These are phyloP conservation scores for Ophiostoma tasmaniense DNA, from an alignment of 2,329 filamentous ascomycete genomes.

Conservation along the genomic window DNA sequence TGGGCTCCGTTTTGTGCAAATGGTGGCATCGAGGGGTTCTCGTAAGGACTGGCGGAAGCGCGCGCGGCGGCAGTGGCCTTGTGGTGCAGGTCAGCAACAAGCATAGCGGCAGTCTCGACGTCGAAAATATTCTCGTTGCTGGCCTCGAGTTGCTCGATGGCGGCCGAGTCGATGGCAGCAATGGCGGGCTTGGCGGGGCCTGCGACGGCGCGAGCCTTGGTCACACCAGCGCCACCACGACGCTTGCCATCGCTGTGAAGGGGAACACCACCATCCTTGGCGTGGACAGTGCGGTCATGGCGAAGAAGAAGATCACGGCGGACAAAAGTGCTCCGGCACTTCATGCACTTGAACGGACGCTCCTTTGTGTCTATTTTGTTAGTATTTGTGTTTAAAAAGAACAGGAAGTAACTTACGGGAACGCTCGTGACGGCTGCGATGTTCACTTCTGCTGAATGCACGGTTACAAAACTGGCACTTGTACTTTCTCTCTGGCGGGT, in stretches of 20 bases:
- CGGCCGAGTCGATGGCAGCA: conserved; percentile 66
- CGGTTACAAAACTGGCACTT: conserved; percentile 98
- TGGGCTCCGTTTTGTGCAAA: conserved; percentile 64
- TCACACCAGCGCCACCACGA: conserved; percentile 47
- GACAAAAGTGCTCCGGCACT: conserved; percentile 97
- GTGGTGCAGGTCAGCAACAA: conserved; percentile 96
- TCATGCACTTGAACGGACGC: conserved; percentile 95
- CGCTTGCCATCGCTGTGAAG: conserved; percentile 92
- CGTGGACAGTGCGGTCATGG: conserved; percentile 96
- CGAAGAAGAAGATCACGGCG: conserved; percentile 91
- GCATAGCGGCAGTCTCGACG: conserved; percentile 94
- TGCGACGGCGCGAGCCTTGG: conserved; percentile 55
- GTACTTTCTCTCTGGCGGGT: conserved; percentile 93
- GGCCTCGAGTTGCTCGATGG: conserved; percentile 86
- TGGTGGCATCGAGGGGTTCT: conserved; percentile 48
- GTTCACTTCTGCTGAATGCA: conserved; percentile 95
- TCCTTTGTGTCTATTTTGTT: conserved; percentile 78
- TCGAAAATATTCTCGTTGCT: conserved; percentile 87
- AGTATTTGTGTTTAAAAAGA: neutral
- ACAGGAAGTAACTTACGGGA: conserved; percentile 71
- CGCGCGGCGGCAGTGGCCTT: conserved; percentile 72
- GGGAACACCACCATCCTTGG: conserved; percentile 91
- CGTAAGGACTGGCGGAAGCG: conserved; percentile 46
- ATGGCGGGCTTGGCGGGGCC: conserved; percentile 68
- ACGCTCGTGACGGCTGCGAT: conserved; percentile 91